Evolutionary conservation across 306 rosid species (phyloP).

Genomic region (cucumber (Cucumis sativus)): DNA sequence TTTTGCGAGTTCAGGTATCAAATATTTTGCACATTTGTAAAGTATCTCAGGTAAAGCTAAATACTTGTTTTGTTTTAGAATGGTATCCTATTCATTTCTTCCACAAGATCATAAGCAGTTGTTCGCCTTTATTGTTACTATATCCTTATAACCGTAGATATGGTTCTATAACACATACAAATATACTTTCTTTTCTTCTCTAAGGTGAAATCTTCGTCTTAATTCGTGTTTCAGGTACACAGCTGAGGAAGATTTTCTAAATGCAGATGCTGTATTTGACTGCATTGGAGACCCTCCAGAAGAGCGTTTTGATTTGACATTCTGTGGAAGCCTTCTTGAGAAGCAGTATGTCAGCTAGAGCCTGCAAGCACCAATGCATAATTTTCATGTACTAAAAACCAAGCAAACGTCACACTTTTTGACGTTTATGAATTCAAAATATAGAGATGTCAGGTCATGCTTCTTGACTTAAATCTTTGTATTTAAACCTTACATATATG

Average conservation of each 20-base stretch:
- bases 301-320: slow-evolving; percentile 82
- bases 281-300: slow-evolving; percentile 94
- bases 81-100: not conserved
- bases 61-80: not conserved
- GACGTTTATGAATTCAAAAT: not conserved
- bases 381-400: not conserved
- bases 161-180: not conserved
- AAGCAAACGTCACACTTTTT: no score
- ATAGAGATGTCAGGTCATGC: not conserved
- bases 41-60: not conserved
- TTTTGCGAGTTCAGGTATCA: not conserved
- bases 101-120: not conserved
- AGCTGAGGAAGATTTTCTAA: slow-evolving; percentile 69
- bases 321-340: slow-evolving; percentile 78
- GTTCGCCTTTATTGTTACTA: not conserved
- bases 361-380: not conserved
- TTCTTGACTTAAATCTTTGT: not conserved
- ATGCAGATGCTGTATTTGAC: slow-evolving; percentile 86
- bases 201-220: not conserved
- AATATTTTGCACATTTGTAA: not conserved
- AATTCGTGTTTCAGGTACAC: slow-evolving; percentile 47
- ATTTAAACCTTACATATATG: not conserved
- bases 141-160: not conserved
- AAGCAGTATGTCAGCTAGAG: slow-evolving; percentile 71
- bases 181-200: not conserved